Conservation (phyloP, 805 yeast species). For the Metschnikowia orientalis region DNA sequence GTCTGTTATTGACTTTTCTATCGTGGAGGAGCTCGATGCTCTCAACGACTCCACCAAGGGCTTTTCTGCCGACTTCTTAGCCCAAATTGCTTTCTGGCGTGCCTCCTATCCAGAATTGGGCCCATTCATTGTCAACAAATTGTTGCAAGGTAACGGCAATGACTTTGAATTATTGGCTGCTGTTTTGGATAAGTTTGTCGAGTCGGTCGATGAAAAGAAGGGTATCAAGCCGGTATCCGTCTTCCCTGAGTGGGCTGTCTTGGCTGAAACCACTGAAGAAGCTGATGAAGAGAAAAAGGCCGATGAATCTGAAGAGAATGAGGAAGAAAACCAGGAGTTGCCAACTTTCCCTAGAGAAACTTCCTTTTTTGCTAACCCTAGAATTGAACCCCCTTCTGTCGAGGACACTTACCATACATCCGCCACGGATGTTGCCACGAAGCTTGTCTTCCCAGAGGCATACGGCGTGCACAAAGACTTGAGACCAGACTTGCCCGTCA, state of each 20-base stretch:
- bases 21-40: conserved; percentile 58
- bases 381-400: conserved; percentile 25
- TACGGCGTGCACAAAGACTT: conserved; percentile 52
- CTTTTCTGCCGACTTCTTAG: conserved; percentile 63
- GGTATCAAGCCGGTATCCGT: conserved; percentile 36
- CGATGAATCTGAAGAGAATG: conserved; percentile 25
- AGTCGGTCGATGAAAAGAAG: conserved; percentile 47
- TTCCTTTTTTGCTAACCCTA: conserved; percentile 61
- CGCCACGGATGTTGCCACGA: conserved; percentile 55
- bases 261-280: conserved; percentile 21
- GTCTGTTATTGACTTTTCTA: conserved; percentile 55
- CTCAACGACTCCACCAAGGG: conserved; percentile 58
- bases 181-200: conserved; percentile 61
- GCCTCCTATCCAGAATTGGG: conserved; percentile 57
- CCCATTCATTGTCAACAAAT: conserved; percentile 67
- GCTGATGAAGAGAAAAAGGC: conserved; percentile 17
- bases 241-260: conserved; percentile 29
- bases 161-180: conserved; percentile 77
- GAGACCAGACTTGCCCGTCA: conserved; percentile 86
- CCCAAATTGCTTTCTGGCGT: conserved; percentile 80
- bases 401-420: conserved; percentile 36
- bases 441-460: conserved; percentile 78
- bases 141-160: conserved; percentile 76
- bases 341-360: conserved; percentile 59
- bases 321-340: conserved; percentile 22